phyloP scores from a whole-genome alignment of 306 rosid genomes.

The Cucurbita ficifolia region DNA sequence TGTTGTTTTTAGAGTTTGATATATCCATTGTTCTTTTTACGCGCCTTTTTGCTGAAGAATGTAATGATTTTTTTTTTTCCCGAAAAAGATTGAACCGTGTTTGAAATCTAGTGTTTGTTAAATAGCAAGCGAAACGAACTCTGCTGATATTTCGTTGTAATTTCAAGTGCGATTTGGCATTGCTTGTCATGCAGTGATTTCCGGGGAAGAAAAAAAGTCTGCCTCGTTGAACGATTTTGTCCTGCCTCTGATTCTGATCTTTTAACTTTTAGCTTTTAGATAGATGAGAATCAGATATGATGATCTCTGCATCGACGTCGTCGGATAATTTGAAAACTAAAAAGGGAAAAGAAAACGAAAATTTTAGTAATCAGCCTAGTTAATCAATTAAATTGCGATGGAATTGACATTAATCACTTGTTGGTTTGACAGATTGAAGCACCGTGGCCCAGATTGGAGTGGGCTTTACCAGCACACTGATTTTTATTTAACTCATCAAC shows the following conservation, averaged over 20 bases:
- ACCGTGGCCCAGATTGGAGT: conserved; percentile 98
- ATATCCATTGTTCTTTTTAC: background rate
- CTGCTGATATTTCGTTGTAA: background rate
- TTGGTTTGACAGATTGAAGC: conserved; percentile 52
- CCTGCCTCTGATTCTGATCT: background rate
- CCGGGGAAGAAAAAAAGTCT: background rate
- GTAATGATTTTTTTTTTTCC: background rate
- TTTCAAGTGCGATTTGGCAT: background rate
- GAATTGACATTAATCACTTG: background rate
- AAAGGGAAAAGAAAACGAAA: background rate
- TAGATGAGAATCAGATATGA: background rate
- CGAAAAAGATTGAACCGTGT: background rate
- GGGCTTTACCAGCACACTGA: conserved; percentile 78
- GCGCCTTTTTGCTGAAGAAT: background rate
- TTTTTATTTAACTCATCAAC: conserved; percentile 80
- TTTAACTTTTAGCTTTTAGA: background rate
- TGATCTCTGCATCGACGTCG: background rate
- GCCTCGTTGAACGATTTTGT: background rate
- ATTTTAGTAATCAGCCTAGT: background rate
- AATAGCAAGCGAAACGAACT: background rate
- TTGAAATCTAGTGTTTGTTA: background rate
- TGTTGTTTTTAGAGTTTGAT: background rate
- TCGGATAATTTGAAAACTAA: background rate
- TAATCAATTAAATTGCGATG: background rate
- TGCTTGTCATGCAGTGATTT: background rate